Evolutionary conservation across 2,329 filamentous ascomycete genomes (phyloP).

Genomic region (Zymoseptoria tritici): DNA sequence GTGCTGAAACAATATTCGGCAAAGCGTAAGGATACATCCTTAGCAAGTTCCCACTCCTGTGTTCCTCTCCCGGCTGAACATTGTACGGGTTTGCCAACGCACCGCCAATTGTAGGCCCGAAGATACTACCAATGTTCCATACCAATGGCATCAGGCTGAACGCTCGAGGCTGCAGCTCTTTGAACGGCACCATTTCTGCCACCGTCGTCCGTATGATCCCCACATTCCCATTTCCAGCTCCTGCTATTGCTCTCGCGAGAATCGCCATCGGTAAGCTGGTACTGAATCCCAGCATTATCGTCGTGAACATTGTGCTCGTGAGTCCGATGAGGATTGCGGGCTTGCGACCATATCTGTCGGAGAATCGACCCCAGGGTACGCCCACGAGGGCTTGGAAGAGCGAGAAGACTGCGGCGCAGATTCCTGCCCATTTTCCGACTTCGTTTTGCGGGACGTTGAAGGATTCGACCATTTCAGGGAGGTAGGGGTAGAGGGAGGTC

Average conservation of each 20-base stretch:
- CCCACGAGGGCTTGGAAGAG: slow-evolving; percentile 75
- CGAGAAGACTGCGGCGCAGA: slow-evolving; percentile 79
- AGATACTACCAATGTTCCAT: slow-evolving; percentile 80
- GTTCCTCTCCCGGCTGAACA: slow-evolving; percentile 53
- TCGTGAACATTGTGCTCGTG: slow-evolving; percentile 71
- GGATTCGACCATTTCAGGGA: slow-evolving; percentile 80
- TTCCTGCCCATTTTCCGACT: slow-evolving; percentile 75
- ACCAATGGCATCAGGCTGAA: slow-evolving; percentile 91
- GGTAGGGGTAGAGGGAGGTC: slow-evolving; percentile 88
- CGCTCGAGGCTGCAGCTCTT: slow-evolving; percentile 75
- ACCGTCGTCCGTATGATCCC: slow-evolving; percentile 78
- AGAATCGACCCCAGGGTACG: slow-evolving; percentile 77
- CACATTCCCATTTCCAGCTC: slow-evolving; percentile 76
- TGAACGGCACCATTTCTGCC: slow-evolving; percentile 84
- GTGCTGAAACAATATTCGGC: slow-evolving; percentile 71
- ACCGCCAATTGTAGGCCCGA: slow-evolving; percentile 82
- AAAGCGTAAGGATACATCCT: slow-evolving; percentile 72
- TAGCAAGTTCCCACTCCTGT: slow-evolving; percentile 54
- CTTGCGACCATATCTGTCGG: slow-evolving; percentile 75
- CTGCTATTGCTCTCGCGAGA: slow-evolving; percentile 65
- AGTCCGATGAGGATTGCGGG: slow-evolving; percentile 69
- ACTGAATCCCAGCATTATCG: slow-evolving; percentile 77
- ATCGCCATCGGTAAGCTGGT: slow-evolving; percentile 75
- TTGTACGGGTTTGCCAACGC: slow-evolving; percentile 74
- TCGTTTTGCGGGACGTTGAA: slow-evolving; percentile 65